Evolutionary conservation across 768 basidiomycete species (phyloP).

Genomic region (Hygrophoropsis aurantiaca): DNA sequence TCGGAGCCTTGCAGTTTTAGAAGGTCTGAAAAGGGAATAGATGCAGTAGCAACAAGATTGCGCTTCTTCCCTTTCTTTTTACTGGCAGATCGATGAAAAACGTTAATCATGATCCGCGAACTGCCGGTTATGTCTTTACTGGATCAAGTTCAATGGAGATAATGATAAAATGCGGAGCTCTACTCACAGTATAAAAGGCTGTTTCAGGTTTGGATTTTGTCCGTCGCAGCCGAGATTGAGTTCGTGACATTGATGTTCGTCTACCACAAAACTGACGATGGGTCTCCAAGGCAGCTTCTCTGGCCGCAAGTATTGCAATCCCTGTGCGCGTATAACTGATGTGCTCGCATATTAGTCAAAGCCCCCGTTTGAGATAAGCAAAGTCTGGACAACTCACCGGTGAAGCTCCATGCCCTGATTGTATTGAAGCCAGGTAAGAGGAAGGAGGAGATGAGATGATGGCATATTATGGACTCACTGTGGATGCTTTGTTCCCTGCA

Average conservation of each 20-base stretch:
- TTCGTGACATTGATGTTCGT: constrained; percentile 53
- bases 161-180: neutral
- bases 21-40: constrained; percentile 53
- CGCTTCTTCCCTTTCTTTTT: constrained; percentile 64
- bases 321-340: constrained; percentile 40
- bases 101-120: constrained; percentile 50
- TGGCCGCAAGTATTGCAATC: constrained; percentile 44
- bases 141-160: neutral
- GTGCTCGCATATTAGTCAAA: neutral
- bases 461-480: no score
- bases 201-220: constrained; percentile 66
- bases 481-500: neutral
- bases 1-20: constrained; percentile 47
- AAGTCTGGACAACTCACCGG: neutral
- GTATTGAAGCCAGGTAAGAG: neutral
- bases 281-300: constrained; percentile 65
- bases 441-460: no score
- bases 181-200: constrained; percentile 54
- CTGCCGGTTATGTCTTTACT: constrained; percentile 41
- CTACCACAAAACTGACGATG: constrained; percentile 57
- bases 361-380: neutral
- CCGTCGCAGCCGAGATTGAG: constrained; percentile 64
- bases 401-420: constrained; percentile 1
- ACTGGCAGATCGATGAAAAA: constrained; percentile 58
- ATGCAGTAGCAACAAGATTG: constrained; percentile 51